Evolutionary conservation across 306 rosid genomes (phyloP), one percentile per base, ranked within the genome.

Genomic region (Astragalus membranaceus): DNA sequence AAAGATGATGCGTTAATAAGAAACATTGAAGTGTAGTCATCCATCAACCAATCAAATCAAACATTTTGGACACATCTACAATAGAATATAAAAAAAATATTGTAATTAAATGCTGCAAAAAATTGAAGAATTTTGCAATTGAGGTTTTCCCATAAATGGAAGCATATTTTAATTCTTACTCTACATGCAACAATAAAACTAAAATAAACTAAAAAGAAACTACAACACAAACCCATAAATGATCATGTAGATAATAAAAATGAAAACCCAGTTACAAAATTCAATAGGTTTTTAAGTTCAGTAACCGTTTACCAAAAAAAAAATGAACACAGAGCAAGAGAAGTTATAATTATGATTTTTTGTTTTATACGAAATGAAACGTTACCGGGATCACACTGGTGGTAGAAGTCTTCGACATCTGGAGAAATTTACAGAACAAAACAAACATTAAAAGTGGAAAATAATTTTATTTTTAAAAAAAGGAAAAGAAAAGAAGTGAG

Each of bases 351-450:
- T 32, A 13, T 2, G 3, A 54, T 32, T 0, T 32, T 0, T 44
- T 6, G 4, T 6, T 30, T 9, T 7, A 20, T 20, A 64, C 7
- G 16, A 9, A 80, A 50, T 15, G 43, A 71, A 52, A 71, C 10
- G 37, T 67, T 57, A 80, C 84, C 80, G 3, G 84, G 84, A 75
- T 80, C 84, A 52, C 84, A 80, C 74, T 70, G 74, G 60, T 65
- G 70, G 26, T 64, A 79, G 70, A 81, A 85, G 46, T 79, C 78
- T 14, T 81, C 80, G 2, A 64, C 82, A 79, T 81, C 88, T 85
- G 84, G 15, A 49, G 52, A 64, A 63, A 6, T 12, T 30, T 1
- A 52, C 73, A 4, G 2, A 30, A 3, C 44, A 56, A 39, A 49
- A 49, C 5, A 32, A 8, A 47, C 12, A 6, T 30, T n/a, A 8